Conservation (phyloP, 805 yeast genomes). For the Debaryomyces tyrocola region DNA sequence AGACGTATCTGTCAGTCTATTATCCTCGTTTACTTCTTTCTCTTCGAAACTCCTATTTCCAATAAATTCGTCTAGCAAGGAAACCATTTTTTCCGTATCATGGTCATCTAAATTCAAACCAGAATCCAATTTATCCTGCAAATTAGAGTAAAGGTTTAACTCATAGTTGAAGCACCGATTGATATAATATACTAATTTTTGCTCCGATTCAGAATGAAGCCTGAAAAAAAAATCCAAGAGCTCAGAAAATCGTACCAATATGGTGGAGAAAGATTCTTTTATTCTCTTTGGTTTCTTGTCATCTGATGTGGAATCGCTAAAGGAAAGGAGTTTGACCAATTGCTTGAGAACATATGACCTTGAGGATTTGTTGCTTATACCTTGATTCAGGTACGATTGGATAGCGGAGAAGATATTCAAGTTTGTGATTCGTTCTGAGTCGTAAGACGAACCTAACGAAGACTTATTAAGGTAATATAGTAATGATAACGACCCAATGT, state of each 20-base stretch:
- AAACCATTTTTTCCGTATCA: conserved; percentile 21
- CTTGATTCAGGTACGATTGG: conserved; percentile 3
- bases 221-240: conserved; percentile 16
- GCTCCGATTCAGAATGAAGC: conserved; percentile 17
- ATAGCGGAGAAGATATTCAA: conserved; percentile 1
- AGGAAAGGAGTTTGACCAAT: background rate
- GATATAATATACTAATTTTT: conserved; percentile 13
- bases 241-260: conserved; percentile 15
- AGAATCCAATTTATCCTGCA: conserved; percentile 15
- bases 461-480: conserved; percentile 7
- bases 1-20: conserved; percentile 2
- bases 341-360: conserved; percentile 2
- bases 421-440: conserved; percentile 1
- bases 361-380: background rate
- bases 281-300: conserved; percentile 14
- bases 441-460: background rate
- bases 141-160: conserved; percentile 10
- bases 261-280: conserved; percentile 16
- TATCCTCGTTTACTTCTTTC: background rate
- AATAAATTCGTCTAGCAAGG: conserved; percentile 19
- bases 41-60: background rate
- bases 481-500: conserved; percentile 6
- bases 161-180: conserved; percentile 20
- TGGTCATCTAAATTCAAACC: conserved; percentile 13
- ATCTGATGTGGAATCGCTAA: background rate